Conservation (phyloP, 148 eudicot genomes). For the Chenopodium album region DNA sequence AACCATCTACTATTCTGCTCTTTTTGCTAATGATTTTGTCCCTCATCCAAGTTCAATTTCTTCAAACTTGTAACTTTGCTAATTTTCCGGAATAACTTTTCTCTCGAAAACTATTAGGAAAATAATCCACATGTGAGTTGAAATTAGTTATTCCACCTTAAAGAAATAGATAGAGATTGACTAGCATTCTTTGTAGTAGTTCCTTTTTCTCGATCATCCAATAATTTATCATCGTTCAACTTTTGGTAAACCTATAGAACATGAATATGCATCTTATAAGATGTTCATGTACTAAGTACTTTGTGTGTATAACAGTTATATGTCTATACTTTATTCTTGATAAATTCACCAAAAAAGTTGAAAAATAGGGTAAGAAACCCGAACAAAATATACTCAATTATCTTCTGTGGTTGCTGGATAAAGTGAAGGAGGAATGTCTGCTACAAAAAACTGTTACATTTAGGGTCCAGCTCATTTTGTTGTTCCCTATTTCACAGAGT, state of each 20-base stretch:
- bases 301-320: neutral
- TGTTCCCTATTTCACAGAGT: neutral
- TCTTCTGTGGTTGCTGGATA: constrained; percentile 19
- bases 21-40: constrained; percentile 26
- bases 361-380: neutral
- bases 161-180: too few species aligned
- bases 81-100: neutral
- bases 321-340: neutral
- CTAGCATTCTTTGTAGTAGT: too few species aligned
- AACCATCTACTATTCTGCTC: constrained; percentile 5
- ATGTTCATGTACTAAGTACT: neutral
- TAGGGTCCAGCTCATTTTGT: constrained; percentile 13
- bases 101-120: too few species aligned
- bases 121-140: too few species aligned
- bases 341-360: neutral
- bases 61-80: constrained; percentile 4
- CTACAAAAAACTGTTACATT: constrained; percentile 10
- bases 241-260: neutral
- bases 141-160: too few species aligned
- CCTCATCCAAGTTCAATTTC: neutral
- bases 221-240: neutral
- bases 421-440: constrained; percentile 34
- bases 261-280: neutral
- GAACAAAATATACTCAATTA: constrained; percentile 24
- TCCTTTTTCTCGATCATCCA: neutral